Base-by-base conservation (phyloP, 495 filamentous ascomycete species). In the Penicillium coffeae region DNA sequence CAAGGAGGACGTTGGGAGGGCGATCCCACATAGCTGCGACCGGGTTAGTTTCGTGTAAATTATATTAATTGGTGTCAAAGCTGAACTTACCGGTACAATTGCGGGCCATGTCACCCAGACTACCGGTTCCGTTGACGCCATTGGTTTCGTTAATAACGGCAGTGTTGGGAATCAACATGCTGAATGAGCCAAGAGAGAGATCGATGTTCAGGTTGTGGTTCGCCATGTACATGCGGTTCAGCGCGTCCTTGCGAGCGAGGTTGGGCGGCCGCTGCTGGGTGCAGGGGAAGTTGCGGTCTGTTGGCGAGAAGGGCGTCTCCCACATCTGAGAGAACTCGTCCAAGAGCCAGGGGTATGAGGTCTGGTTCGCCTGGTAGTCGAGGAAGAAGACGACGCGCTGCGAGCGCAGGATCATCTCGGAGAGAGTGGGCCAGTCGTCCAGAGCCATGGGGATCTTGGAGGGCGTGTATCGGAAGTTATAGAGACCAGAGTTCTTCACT, bases 131-230 rank as follows among this genome's bases (percentile, higher is more conserved):
- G 3, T 71, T 73, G 14, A 69, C 68, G 0, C 72, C 83, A 63
- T 96, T 96, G 7, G 88, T 95, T 33, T 71, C 56, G 38, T 84
- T 81, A 12, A 92, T 60, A 21, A 73, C 52, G 5, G 81, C 76
- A 0, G 77, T 82, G 55, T 90, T 88, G 3, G 91, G 90, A 47
- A 95, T 84, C n/a, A 93, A 64, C 53, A 93, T 62, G 34, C 66
- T 71, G 12, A 73, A 45, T 4, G 81, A 80, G 0, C 79, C 75
- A 34, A 90, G 56, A 27, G 72, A 75, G 25, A 94, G 70, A 53
- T 90, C 77, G 37, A 84, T 68, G 61, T 95, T 94, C 19, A 95
- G 70, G 61, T 96, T 96, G 64, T 97, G 92, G 55, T 97, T 97
- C 48, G 88, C 88, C 69, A 96, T 83, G 50, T 94, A 94, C 74